These are phyloP conservation scores for Boechera retrofracta DNA, from an alignment of 345 rosid species.

Conservation along the genomic window DNA sequence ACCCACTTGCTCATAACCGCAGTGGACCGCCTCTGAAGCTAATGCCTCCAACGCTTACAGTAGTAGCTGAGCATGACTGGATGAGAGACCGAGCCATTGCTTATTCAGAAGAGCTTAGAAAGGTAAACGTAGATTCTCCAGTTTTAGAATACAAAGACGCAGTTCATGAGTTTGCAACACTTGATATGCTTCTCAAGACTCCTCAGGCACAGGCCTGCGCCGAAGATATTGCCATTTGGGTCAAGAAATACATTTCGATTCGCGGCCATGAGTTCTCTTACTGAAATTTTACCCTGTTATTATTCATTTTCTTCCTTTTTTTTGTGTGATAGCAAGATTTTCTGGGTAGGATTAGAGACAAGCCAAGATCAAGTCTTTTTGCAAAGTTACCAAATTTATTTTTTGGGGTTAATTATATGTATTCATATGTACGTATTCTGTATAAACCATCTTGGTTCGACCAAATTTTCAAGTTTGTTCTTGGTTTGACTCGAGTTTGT, in stretches of 20 bases:
- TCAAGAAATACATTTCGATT: conserved; percentile 83
- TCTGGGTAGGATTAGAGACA: conserved; percentile 35
- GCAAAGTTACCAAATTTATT: neutral
- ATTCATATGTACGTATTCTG: conserved; percentile 39
- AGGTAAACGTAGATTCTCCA: conserved; percentile 90
- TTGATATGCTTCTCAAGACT: conserved; percentile 82
- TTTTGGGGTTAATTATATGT: conserved; percentile 22
- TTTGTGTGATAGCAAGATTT: conserved; percentile 38
- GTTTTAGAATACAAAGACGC: conserved; percentile 94
- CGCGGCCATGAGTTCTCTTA: conserved; percentile 93
- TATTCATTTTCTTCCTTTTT: conserved; percentile 31
- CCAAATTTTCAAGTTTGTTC: conserved; percentile 30
- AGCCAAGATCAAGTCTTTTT: conserved; percentile 12
- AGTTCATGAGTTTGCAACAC: conserved; percentile 95
- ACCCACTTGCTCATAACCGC: conserved; percentile 74
- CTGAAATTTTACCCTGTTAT: conserved; percentile 42
- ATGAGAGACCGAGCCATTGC: conserved; percentile 97
- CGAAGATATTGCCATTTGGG: conserved; percentile 91
- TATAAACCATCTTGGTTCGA: conserved; percentile 27
- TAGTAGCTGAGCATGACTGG: conserved; percentile 95
- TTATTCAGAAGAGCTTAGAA: conserved; percentile 86
- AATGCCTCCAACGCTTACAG: conserved; percentile 93
- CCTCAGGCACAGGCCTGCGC: conserved; percentile 91
- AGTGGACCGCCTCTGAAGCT: conserved; percentile 72
- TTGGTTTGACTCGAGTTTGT: conserved; percentile 20